Evolutionary conservation across 2,329 filamentous ascomycete genomes (phyloP).

Genomic region (Colletotrichum costaricense): DNA sequence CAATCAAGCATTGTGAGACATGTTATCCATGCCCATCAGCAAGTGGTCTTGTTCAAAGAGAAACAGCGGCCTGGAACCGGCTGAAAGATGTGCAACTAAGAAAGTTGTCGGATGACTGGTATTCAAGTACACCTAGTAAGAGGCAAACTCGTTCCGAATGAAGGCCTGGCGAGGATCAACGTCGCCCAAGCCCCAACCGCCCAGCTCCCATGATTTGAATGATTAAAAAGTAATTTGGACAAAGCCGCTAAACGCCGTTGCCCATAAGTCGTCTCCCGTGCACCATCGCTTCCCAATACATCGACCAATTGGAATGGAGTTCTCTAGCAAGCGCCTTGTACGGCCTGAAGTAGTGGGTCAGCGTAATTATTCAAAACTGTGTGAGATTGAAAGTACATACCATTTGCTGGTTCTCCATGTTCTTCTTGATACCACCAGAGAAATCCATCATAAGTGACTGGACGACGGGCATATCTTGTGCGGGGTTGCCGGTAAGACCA

Average conservation of each 20-base stretch:
- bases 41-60: neutral
- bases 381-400: conserved; percentile 2
- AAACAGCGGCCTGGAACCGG: neutral
- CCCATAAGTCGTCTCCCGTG: neutral
- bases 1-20: neutral
- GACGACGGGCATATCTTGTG: conserved; percentile 16
- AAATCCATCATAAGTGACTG: conserved; percentile 33
- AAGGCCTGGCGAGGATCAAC: conserved; percentile 11
- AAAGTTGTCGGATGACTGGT: neutral
- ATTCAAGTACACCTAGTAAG: conserved; percentile 1
- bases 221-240: neutral
- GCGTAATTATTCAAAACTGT: rapidly evolving
- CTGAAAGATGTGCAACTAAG: neutral
- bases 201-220: neutral
- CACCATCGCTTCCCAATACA: conserved; percentile 12
- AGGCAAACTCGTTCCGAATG: neutral
- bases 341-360: neutral
- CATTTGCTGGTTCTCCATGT: conserved; percentile 33
- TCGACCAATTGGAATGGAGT: neutral
- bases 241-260: conserved; percentile 14
- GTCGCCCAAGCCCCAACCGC: neutral
- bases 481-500: conserved; percentile 29
- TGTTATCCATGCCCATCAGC: neutral
- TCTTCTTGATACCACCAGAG: conserved; percentile 33
- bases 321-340: conserved; percentile 19